Base-by-base conservation (phyloP, 345 rosid species). In the Excoecaria agallocha region DNA sequence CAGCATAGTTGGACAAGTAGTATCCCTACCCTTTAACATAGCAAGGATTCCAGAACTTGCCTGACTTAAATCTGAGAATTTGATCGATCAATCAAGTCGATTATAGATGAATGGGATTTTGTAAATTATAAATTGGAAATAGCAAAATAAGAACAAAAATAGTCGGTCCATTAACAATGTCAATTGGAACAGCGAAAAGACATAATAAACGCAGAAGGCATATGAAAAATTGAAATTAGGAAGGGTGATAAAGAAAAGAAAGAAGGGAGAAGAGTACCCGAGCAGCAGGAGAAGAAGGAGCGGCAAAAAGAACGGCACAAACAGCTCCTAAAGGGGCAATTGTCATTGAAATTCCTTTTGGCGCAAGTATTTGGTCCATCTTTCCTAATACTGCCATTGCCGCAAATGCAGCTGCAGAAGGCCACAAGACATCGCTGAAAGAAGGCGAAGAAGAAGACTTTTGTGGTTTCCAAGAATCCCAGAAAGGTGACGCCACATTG, bases 321-420 rank as follows among this genome's bases (percentile, higher is more conserved):
- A 94, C 98, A 12, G 98, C 97, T 8, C 98, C 98, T 37, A 91
- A 73, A 12, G 98, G 98, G 25, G 98, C 95, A 72, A 94, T 87
- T 12, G 97, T 89, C 80, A 91, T 82, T 24, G 97, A 83, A 61
- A 94, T 61, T 64, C 97, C 98, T 75, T 86, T 91, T 2, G 93
- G 83, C 30, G 87, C 88, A 43, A 92, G 71, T 13, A 92, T 76
- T 65, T 92, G 95, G 78, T 94, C 98, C 65, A 94, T 80, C 85
- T 87, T 94, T 79, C 97, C 97, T 77, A 92, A 66, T 77, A 92
- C 54, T 10, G 97, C 98, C 98, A 94, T 94, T 3, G 98, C 97
- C 41, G 87, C 93, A 81, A 94, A 94, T 55, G 95, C 45, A 89
- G 96, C 98, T 79, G 98, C 95, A 68, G 98, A 87, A n/a, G 98